A percentile compares a stretch with the other conserved stretches of the same genome.
phyloP scores from a whole-genome alignment of 2,329 filamentous ascomycete genomes.

The Hymenoscyphus salicellus region DNA sequence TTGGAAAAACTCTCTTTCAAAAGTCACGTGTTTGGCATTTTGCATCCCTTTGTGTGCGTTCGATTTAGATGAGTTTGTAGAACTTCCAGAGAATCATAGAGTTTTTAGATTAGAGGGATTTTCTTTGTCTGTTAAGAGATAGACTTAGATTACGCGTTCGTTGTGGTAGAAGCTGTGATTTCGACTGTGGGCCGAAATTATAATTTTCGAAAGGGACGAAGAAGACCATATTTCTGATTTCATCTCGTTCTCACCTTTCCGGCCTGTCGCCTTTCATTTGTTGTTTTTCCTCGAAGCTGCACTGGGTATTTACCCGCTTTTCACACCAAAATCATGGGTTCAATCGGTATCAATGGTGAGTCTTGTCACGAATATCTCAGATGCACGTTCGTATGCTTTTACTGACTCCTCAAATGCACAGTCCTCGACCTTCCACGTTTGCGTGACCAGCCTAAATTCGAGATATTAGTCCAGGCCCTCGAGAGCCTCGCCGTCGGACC shows the following conservation, averaged over 20 bases:
- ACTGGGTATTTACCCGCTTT: neutral
- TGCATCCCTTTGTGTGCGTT: neutral
- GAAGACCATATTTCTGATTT: neutral
- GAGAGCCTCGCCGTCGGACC: constrained; percentile 63
- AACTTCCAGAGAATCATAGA: neutral
- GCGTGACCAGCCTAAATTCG: constrained; percentile 69
- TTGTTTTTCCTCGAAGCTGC: too few species aligned
- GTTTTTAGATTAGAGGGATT: neutral
- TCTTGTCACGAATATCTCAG: neutral
- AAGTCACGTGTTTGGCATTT: neutral
- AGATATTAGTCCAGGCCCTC: constrained; percentile 62
- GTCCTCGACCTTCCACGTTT: constrained; percentile 78
- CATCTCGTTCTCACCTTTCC: neutral
- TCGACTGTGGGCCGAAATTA: neutral
- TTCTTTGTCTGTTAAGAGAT: neutral
- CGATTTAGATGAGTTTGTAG: neutral
- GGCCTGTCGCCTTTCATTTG: too few species aligned
- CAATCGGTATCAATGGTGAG: constrained; percentile 5
- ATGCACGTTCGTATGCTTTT: neutral
- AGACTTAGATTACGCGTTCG: neutral
- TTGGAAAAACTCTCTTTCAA: neutral
- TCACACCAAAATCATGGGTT: neutral
- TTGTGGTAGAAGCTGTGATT: neutral
- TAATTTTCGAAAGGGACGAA: neutral
- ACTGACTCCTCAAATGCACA: constrained; percentile 32